Evolutionary conservation across 805 yeast genomes (phyloP), one percentile per base, ranked within the genome.

Genomic region (Lachancea mirantina): DNA sequence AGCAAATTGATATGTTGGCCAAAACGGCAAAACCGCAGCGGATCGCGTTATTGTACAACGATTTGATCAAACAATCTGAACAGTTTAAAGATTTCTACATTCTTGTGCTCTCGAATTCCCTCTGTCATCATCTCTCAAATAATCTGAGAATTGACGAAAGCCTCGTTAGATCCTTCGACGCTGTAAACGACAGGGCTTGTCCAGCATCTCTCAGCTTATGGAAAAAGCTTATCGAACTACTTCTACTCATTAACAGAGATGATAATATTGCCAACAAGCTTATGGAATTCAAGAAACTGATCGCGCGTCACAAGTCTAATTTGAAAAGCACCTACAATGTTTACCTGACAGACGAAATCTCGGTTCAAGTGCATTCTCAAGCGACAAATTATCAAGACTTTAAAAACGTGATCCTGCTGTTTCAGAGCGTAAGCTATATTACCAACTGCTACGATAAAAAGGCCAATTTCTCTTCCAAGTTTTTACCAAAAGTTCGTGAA

Each of bases 351-450:
- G 32, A 40, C 2, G 33, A 29, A 14, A 17, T 52, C 10, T 14
- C 19, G 4, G 13, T 55, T n/a, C 21, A 32, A 3, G 19, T 55
- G 6, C 35, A 36, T 10, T 28, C 44, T 8, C 45, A 50, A 1
- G 26, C 49, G 10, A 47, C 50, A 18, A 36, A 43, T 16, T 53
- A 52, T 21, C 43, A 43, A 23, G 52, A 54, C 32, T 28, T 52
- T 30, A 57, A 55, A 32, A 46, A 46, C 17, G 13, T 55, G 3
- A 28, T 57, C 11, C 28, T 55, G 6, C 36, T 57, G 6, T 38
- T 55, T 13, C 62, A 57, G 36, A 53, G 60, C 38, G 47, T 54
- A 6, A 52, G 59, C 36, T 57, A 48, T 30, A 30, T 57, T 21
- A 49, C 50, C 3, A 57, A 55, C 27, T 55, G 59, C 20, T 49